Conservation (phyloP, 768 basidiomycete species). For the Lentinula sp. region DNA sequence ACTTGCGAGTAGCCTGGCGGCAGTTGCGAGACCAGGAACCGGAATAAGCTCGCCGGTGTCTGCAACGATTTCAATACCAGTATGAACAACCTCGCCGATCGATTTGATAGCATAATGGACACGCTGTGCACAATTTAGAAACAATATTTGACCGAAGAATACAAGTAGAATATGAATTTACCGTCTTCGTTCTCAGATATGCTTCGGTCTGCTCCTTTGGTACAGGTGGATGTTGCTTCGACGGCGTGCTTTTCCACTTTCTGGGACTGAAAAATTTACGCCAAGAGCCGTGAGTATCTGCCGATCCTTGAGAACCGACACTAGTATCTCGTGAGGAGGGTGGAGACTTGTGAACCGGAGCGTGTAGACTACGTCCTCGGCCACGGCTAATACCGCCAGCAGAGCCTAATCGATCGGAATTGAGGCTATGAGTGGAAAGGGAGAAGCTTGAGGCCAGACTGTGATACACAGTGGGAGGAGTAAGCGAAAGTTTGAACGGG, state of each 20-base stretch:
- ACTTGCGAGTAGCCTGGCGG: background rate
- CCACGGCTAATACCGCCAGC: background rate
- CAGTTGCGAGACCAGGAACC: slow-evolving; percentile 1
- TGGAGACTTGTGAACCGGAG: background rate
- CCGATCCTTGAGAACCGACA: background rate
- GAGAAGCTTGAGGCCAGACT: background rate
- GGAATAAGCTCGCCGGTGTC: slow-evolving; percentile 4
- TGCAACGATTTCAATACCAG: background rate
- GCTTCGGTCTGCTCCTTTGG: slow-evolving; percentile 6
- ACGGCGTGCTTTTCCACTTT: background rate
- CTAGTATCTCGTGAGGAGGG: background rate
- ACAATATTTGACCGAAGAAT: background rate
- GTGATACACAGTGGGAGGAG: background rate
- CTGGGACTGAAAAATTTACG: slow-evolving; percentile 4
- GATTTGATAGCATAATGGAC: background rate
- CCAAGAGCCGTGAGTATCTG: background rate
- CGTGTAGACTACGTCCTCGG: background rate
- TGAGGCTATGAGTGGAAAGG: background rate
- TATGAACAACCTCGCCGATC: background rate
- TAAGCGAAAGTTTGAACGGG: background rate
- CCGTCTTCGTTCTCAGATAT: background rate
- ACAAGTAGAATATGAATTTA: background rate
- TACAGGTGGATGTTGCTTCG: background rate
- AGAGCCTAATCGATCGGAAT: background rate
- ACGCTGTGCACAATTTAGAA: background rate